A percentile compares a stretch with the other conserved stretches of the same genome.
These are phyloP conservation scores for Leccinellum albellum DNA, from an alignment of 768 basidiomycete genomes.

Conservation along the genomic window DNA sequence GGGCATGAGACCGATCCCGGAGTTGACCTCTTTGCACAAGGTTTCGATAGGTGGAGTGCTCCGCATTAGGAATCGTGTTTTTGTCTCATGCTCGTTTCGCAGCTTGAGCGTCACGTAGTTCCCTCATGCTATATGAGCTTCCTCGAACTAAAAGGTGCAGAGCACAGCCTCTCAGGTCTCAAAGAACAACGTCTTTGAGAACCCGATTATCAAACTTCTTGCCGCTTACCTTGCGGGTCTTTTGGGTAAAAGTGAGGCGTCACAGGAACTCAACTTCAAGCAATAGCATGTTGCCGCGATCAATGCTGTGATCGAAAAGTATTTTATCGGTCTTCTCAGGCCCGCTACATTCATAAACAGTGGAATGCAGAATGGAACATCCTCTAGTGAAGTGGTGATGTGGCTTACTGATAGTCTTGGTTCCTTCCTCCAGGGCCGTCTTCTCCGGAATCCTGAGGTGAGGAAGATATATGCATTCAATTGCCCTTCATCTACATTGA, in stretches of 20 bases:
- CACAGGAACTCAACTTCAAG: neutral
- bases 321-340: neutral
- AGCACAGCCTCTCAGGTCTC: conserved; percentile 22
- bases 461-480: conserved; percentile 34
- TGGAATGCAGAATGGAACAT: neutral
- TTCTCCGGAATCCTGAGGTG: conserved; percentile 23
- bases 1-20: neutral
- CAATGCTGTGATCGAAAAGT: conserved; percentile 27
- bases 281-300: conserved; percentile 18
- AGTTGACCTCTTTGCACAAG: conserved; percentile 26
- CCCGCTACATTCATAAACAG: neutral
- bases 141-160: conserved; percentile 20
- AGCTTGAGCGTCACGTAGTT: conserved; percentile 22
- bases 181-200: conserved; percentile 30
- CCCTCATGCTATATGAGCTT: conserved; percentile 16
- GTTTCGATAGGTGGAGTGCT: conserved; percentile 29
- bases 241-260: neutral
- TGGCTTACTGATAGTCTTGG: conserved; percentile 40
- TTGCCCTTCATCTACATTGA: conserved; percentile 14
- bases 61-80: neutral
- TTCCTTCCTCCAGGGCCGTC: conserved; percentile 31
- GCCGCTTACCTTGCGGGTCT: conserved; percentile 5
- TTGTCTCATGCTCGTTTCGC: neutral
- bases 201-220: conserved; percentile 34
- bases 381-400: neutral